Evolutionary conservation across 106 monocot genomes (phyloP).

Genomic region (Ottelia alismoides): DNA sequence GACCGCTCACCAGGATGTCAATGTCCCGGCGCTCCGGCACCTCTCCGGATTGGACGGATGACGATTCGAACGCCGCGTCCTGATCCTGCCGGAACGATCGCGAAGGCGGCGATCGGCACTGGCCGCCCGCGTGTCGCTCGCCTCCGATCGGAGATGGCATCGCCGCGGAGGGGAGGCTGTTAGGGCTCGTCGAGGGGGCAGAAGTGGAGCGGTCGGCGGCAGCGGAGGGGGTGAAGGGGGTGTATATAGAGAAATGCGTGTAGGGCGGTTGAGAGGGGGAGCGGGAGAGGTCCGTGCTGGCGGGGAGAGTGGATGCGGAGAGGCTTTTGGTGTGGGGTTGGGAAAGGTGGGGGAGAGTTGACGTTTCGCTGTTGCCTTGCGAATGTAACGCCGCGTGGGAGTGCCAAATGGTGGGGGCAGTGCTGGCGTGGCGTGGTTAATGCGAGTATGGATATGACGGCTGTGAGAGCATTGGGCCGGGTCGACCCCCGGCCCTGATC

Average conservation of each 20-base stretch:
- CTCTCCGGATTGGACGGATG: constrained; percentile 7
- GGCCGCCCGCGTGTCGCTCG: neutral
- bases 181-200: neutral
- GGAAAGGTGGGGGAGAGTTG: neutral
- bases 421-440: too few species aligned
- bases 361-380: neutral
- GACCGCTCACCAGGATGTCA: constrained; percentile 11
- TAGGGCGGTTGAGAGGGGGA: neutral
- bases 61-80: constrained; percentile 4
- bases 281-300: neutral
- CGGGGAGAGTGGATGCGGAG: neutral
- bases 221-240: neutral
- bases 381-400: too few species aligned
- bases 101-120: too few species aligned
- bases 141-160: neutral
- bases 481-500: too few species aligned
- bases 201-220: neutral
- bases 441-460: too few species aligned
- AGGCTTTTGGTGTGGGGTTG: too few species aligned
- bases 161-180: neutral
- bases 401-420: too few species aligned
- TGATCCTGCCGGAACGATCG: constrained; percentile 1
- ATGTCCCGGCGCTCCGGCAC: constrained; percentile 2
- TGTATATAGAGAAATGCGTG: too few species aligned
- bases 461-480: too few species aligned